Evolutionary conservation across 108 stramenopile species (phyloP), one percentile per base, ranked within the genome.

Genomic region (Heterococcus sp.): DNA sequence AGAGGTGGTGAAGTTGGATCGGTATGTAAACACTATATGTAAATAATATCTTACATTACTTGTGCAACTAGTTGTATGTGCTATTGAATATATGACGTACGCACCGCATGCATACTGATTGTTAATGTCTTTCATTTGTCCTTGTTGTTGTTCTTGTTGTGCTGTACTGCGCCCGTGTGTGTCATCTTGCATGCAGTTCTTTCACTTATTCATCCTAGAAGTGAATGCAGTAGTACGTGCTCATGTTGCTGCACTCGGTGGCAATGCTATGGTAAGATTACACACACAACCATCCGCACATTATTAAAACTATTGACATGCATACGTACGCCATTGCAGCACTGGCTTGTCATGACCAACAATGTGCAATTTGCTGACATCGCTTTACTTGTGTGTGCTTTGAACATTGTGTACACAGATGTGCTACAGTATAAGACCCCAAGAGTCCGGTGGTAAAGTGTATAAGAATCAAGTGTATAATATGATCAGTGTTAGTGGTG

Each of bases 401-500:
- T n/a, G n/a, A n/a, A n/a, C n/a, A n/a, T n/a, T n/a, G n/a, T n/a
- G n/a, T n/a, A n/a, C 8, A 58, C 46, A 58, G 46, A 68, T 84
- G 37, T 84, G 79, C 30, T 84, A 82, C 83, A 75, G 83, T 37
- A 74, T 84, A 27, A 38, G 81, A 1, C 83, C 83, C 34, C 75
- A 76, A 34, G 83, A 82, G 65, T 68, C 80, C 3, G 83, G 83
- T 1, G 82, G 83, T 74, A 84, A 83, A 80, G 71, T 84, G 35
- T 84, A 75, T 75, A 84, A 83, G 79, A 84, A 82, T 29, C 71
- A 81, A 72, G 79, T 83, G 81, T 84, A 84, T 75, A 84, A 84
- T 74, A 84, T 84, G 83, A 84, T 84, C 37, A 82, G 74, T 69
- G 83, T 84, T 11, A 75, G 82, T 32, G 83, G 83, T 28, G 83